phyloP scores from a whole-genome alignment of 176 grass and related monocot genomes.

The Aegilops sharonensis region DNA sequence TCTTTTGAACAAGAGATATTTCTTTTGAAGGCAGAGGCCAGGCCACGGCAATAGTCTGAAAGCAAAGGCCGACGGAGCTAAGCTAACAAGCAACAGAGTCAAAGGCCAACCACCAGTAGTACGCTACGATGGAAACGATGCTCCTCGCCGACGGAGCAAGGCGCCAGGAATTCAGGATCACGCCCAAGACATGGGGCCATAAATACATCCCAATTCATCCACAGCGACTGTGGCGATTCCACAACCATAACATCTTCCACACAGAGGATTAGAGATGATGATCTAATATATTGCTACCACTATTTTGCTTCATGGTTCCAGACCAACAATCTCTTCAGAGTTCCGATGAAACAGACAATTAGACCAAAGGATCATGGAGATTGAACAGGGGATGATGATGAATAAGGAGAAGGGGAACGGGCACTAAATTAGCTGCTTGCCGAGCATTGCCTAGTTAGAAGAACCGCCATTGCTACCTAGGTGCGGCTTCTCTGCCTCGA shows the following conservation, averaged over 20 bases:
- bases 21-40: not conserved
- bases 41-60: not conserved
- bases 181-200: not conserved
- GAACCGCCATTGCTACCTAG: slow-evolving; percentile 10
- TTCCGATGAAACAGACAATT: not conserved
- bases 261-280: not conserved
- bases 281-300: not conserved
- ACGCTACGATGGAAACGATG: not conserved
- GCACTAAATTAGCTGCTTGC: slow-evolving; percentile 26
- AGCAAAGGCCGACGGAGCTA: not conserved
- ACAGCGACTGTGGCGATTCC: not conserved
- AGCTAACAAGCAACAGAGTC: not conserved
- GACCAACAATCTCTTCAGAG: slow-evolving; percentile 4
- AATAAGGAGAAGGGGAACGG: not conserved
- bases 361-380: not conserved
- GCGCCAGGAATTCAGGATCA: slow-evolving; percentile 24
- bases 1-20: not conserved
- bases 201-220: not conserved
- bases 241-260: not conserved
- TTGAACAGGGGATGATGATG: not conserved
- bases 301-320: not conserved
- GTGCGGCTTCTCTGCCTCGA: not conserved
- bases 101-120: not conserved
- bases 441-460: slow-evolving; percentile 14
- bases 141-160: not conserved